Evolutionary conservation across 192 early-diverging fungal genomes (phyloP), one percentile per base, ranked within the genome.

Genomic region (Dissophora ornata): DNA sequence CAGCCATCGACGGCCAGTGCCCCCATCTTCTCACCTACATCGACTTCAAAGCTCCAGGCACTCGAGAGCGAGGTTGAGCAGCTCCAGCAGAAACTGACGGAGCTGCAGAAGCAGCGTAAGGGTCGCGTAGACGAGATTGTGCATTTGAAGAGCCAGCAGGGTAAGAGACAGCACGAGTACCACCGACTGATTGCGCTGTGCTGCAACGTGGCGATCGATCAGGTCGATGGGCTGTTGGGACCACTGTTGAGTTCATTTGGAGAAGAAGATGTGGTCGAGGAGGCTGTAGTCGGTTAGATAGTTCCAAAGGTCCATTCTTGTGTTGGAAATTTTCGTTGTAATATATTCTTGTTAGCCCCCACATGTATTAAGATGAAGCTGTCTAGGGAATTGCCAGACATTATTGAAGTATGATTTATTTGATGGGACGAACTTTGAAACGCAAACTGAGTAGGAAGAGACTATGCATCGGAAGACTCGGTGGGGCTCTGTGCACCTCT

Each of bases 131-230:
- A 56, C 16, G 22, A 81, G 29, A 49, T 56, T 10, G 21, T 52
- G 1, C 55, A 77, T 24, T 21, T 74, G 26, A 53, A 64, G 26
- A 52, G 61, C 16, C 40, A 71, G 8, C 67, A 81, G 30, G 49
- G 47, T 26, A 66, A 48, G 66, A 81, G 80, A 30, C 83, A 85
- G 45, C 69, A 88, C 19, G 79, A 86, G 15, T 93, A 90, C 77
- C 87, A 89, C 45, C 78, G 82, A 8, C 71, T 93, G 53, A 90
- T 93, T 68, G 83, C 87, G 8, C 77, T 83, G 41, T 91, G 89
- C 62, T 91, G 89, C 71, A 81, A 84, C 30, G 84, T 93, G 2
- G 55, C 77, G 36, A 67, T 88, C 30, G 86, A 90, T 41, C 73
- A 85, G 45, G 88, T 93, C 0, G 88, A 88, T 33, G 67, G 68